Base-by-base conservation (phyloP, 176 grass and related monocot species). In the Musa acuminata region DNA sequence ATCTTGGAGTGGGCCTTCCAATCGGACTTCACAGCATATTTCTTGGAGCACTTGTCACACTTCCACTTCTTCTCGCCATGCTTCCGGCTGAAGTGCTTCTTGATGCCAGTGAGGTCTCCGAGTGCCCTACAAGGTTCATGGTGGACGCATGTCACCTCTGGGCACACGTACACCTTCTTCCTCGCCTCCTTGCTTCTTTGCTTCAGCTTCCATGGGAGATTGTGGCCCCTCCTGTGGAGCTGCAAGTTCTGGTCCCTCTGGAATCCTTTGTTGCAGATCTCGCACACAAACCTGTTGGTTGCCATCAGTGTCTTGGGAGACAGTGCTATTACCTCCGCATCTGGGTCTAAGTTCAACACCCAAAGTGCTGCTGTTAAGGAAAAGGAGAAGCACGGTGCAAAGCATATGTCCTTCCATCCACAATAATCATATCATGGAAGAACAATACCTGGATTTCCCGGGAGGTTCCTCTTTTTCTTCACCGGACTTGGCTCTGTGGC, bases 61-160 rank as follows among this genome's bases (percentile, higher is more conserved):
- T 92, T 92, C 92, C 92, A 96, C 89, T 96, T 96, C 87, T 96
- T 96, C 78, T 96, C 92, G 48, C 92, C 92, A 21, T 96, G 92
- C 83, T 96, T 96, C 78, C 92, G 81, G 81, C 83, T 88, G 87
- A 92, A 96, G 81, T 96, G 92, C 83, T 96, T 96, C 87, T 96
- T 96, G 89, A 96, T 90, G 12, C 92, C 92, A 1, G 92, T 96
- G 64, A 96, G 87, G 85, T 96, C 92, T 16, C 92, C 92, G n/a
- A 96, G 89, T 0, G 92, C 92, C 64, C 92, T 77, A 0, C 85
- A 27, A 0, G 87, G 89, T 58, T 96, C 87, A 59, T 96, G 89
- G 89, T 96, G 92, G 24, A 96, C 85, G 64, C 92, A 96, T 0
- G 84, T 88, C 3, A 68, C 13, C 83, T 96, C 89, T 0, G 92